Evolutionary conservation across 305 asterid species (phyloP).

Genomic region (Fraxinus albicans): DNA sequence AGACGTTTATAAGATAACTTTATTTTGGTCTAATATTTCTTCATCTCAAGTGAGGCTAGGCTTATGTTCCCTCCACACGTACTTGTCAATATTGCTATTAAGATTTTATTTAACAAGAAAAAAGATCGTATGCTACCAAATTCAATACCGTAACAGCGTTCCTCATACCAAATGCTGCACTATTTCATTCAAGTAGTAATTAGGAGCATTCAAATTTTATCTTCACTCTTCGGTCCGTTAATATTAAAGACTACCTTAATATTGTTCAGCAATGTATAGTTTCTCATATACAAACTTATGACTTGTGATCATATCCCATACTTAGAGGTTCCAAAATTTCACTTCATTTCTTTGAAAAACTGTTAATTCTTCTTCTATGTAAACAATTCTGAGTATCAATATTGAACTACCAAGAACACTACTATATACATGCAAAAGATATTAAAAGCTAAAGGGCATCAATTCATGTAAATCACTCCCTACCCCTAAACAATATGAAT

Average conservation of each 20-base stretch:
- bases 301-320: not conserved
- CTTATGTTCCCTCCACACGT: not conserved
- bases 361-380: not conserved
- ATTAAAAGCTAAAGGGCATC: not conserved
- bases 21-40: not conserved
- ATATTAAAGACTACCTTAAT: not conserved
- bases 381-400: not conserved
- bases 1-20: not conserved
- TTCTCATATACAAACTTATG: not conserved
- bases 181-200: not conserved
- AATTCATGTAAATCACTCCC: not conserved
- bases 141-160: not conserved
- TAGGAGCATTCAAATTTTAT: not conserved
- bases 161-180: not conserved
- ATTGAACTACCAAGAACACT: not conserved
- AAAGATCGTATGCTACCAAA: not conserved
- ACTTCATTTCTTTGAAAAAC: not conserved
- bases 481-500: not conserved
- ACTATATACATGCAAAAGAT: not conserved
- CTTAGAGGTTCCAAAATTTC: not conserved
- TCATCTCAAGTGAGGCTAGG: not conserved
- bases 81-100: not conserved
- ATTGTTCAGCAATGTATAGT: not conserved
- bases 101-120: not conserved
- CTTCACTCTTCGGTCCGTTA: not conserved